These are phyloP conservation scores for Cercospora janseana DNA, from an alignment of 2,329 filamentous ascomycete species.

Conservation along the genomic window DNA sequence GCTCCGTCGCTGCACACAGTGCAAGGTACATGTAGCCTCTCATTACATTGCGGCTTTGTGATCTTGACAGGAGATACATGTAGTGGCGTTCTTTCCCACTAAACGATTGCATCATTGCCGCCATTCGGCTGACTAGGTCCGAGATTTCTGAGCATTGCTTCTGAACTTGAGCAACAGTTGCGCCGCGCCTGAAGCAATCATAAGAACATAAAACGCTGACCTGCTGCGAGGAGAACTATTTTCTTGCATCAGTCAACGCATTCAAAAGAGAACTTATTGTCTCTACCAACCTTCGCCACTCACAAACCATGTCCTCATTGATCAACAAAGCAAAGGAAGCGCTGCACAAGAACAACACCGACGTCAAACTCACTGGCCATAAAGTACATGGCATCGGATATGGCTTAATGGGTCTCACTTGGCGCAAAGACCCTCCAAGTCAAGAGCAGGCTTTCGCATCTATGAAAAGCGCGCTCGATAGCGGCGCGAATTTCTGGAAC, in stretches of 20 bases:
- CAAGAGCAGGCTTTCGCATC: constrained; percentile 44
- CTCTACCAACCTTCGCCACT: too few relatives aligned
- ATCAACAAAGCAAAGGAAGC: constrained; percentile 34
- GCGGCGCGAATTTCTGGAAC: constrained; percentile 51
- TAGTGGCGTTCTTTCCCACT: not conserved
- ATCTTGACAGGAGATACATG: too few relatives aligned
- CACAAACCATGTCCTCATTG: constrained; percentile 26
- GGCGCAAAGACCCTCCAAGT: constrained; percentile 42
- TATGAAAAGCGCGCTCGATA: constrained; percentile 38
- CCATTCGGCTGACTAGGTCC: not conserved
- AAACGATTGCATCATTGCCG: constrained; percentile 11
- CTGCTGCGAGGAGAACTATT: too few relatives aligned
- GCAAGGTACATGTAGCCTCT: too few relatives aligned
- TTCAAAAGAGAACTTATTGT: not conserved
- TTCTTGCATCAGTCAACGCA: not conserved
- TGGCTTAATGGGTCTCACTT: constrained; percentile 53
- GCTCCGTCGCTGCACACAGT: too few relatives aligned
- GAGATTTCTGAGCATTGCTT: not conserved
- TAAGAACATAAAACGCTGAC: not conserved
- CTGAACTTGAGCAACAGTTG: not conserved
- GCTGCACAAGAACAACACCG: constrained; percentile 23
- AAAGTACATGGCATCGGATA: constrained; percentile 42
- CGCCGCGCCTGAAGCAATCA: not conserved
- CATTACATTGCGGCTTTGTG: too few relatives aligned
- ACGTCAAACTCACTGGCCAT: constrained; percentile 24